Evolutionary conservation across 495 filamentous ascomycete species (phyloP).

Genomic region (Pyronema omphalodes): DNA sequence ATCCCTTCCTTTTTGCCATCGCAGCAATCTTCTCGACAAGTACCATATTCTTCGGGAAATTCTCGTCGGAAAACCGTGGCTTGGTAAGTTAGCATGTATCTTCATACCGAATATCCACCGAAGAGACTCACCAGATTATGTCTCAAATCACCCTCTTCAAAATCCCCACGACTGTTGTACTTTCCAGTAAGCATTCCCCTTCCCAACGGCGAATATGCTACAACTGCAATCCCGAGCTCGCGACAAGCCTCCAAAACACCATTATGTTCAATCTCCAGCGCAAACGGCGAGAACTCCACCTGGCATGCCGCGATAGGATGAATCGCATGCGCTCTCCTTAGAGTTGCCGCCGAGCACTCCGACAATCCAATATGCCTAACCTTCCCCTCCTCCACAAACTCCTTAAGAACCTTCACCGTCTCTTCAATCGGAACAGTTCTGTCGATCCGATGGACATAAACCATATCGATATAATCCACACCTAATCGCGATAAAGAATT

Average conservation of each 20-base stretch:
- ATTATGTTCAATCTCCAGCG: constrained; percentile 39
- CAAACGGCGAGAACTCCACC: constrained; percentile 44
- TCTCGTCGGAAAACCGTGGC: constrained; percentile 35
- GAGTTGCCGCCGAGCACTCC: constrained; percentile 35
- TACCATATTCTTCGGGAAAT: constrained; percentile 33
- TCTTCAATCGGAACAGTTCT: constrained; percentile 43
- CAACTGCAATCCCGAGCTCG: constrained; percentile 42
- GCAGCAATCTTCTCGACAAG: constrained; percentile 29
- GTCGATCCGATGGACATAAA: constrained; percentile 41
- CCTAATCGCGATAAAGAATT: constrained; percentile 35
- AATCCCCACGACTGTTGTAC: constrained; percentile 29
- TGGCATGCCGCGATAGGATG: constrained; percentile 42
- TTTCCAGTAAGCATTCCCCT: constrained; percentile 37
- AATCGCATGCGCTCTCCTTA: constrained; percentile 41
- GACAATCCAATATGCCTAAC: constrained; percentile 41
- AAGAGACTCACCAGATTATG: constrained; percentile 3
- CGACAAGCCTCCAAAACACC: constrained; percentile 36
- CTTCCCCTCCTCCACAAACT: constrained; percentile 35
- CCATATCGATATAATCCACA: constrained; percentile 38
- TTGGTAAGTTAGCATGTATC: background rate
- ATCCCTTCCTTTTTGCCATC: constrained; percentile 32
- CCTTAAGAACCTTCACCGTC: constrained; percentile 35
- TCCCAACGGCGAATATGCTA: constrained; percentile 46
- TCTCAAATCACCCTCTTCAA: constrained; percentile 30
- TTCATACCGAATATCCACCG: background rate